A percentile compares a stretch with the other conserved stretches of the same genome.
Evolutionary conservation across 2,329 filamentous ascomycete genomes (phyloP).

Genomic region (Penicillium sp.): DNA sequence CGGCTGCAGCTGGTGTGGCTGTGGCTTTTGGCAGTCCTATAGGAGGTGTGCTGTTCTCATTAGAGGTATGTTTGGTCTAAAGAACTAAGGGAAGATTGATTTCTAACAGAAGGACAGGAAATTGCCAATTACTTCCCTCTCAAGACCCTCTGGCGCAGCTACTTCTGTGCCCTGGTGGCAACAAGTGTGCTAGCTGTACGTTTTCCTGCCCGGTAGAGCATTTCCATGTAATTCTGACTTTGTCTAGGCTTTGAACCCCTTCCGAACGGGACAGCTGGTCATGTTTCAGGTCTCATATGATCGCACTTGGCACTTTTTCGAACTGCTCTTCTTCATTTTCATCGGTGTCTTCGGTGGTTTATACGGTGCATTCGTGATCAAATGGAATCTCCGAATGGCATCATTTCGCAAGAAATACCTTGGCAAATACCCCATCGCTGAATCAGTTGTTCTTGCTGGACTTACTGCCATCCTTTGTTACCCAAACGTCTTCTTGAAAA

Average conservation of each 20-base stretch:
- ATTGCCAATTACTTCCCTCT: slow-evolving; percentile 96
- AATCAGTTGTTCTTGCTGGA: slow-evolving; percentile 79
- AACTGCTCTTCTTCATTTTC: slow-evolving; percentile 86
- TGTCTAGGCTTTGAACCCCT: slow-evolving; percentile 83
- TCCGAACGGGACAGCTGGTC: slow-evolving; percentile 93
- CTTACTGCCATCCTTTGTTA: slow-evolving; percentile 92
- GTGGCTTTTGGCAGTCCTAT: slow-evolving; percentile 98
- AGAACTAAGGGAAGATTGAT: not conserved
- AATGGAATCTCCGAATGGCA: slow-evolving; percentile 91
- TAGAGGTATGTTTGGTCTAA: slow-evolving; percentile 60
- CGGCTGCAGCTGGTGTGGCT: slow-evolving; percentile 89
- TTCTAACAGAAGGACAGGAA: slow-evolving; percentile 54
- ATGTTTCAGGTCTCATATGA: slow-evolving; percentile 99
- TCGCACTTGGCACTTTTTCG: slow-evolving; percentile 96
- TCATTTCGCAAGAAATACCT: slow-evolving; percentile 94
- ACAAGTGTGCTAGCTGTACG: slow-evolving; percentile 79
- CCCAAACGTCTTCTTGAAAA: slow-evolving; percentile 89
- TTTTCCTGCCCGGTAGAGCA: slow-evolving; percentile 6
- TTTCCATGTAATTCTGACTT: slow-evolving; percentile 7
- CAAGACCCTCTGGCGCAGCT: slow-evolving; percentile 97
- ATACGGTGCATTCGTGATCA: slow-evolving; percentile 95
- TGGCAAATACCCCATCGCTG: slow-evolving; percentile 76
- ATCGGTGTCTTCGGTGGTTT: slow-evolving; percentile 91
- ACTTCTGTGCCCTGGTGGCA: slow-evolving; percentile 94
- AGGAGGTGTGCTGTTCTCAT: slow-evolving; percentile 90